These are phyloP conservation scores for Clavispora santaluciae DNA, from an alignment of 805 yeast genomes.

Conservation along the genomic window DNA sequence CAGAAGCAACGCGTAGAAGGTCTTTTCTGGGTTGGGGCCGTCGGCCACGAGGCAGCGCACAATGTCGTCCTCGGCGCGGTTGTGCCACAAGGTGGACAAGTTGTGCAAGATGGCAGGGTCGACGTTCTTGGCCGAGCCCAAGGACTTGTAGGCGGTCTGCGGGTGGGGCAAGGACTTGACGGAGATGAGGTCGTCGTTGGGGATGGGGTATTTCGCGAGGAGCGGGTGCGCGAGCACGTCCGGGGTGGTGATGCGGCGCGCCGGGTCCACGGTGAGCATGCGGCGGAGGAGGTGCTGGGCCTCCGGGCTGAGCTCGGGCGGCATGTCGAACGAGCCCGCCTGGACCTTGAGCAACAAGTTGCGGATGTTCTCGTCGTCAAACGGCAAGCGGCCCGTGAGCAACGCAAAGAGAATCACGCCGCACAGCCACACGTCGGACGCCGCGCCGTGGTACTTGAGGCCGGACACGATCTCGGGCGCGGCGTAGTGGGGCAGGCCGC, in stretches of 20 bases:
- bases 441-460: slow-evolving; percentile 73
- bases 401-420: slow-evolving; percentile 79
- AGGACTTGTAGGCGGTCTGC: slow-evolving; percentile 47
- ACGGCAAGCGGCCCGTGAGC: slow-evolving; percentile 76
- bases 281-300: slow-evolving; percentile 62
- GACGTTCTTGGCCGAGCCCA: slow-evolving; percentile 43
- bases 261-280: slow-evolving; percentile 70
- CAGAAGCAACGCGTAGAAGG: slow-evolving; percentile 42
- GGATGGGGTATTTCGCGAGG: slow-evolving; percentile 46
- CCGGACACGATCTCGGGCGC: slow-evolving; percentile 85
- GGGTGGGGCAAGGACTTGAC: slow-evolving; percentile 51
- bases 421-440: slow-evolving; percentile 86
- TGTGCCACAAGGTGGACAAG: slow-evolving; percentile 55
- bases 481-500: slow-evolving; percentile 88
- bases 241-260: slow-evolving; percentile 62
- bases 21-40: slow-evolving; percentile 42
- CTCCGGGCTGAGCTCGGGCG: slow-evolving; percentile 54
- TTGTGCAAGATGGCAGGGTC: slow-evolving; percentile 52
- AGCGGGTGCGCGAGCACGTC: slow-evolving; percentile 59
- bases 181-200: slow-evolving; percentile 41
- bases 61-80: slow-evolving; percentile 41
- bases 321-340: slow-evolving; percentile 71
- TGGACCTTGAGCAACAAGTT: slow-evolving; percentile 69
- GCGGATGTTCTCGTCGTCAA: slow-evolving; percentile 77
- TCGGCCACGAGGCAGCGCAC: slow-evolving; percentile 30